Conservation (phyloP, 2,329 filamentous ascomycete genomes). For the Cladosporium sp. region DNA sequence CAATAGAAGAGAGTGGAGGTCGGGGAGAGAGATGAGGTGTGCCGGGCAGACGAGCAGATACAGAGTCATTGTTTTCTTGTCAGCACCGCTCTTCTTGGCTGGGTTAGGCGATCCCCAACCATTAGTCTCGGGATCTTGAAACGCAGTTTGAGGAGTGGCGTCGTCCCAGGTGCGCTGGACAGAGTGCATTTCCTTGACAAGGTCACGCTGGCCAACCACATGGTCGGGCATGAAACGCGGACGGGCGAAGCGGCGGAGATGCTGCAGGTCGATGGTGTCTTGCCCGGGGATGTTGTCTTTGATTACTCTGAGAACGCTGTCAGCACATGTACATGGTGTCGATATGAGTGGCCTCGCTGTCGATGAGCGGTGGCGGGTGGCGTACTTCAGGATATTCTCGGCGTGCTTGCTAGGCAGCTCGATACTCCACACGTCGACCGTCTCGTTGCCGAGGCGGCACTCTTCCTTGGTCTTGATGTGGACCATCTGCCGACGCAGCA, state of each 20-base stretch:
- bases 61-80: conserved; percentile 30
- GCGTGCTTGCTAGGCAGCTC: conserved; percentile 65
- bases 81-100: conserved; percentile 51
- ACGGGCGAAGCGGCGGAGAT: conserved; percentile 72
- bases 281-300: conserved; percentile 39
- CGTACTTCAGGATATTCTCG: conserved; percentile 66
- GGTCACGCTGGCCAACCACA: conserved; percentile 27
- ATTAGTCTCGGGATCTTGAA: conserved; percentile 26
- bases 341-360: neutral
- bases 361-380: conserved; percentile 15
- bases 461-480: conserved; percentile 46
- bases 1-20: conserved; percentile 41
- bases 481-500: conserved; percentile 26
- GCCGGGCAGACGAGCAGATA: conserved; percentile 49
- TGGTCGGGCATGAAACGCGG: conserved; percentile 31
- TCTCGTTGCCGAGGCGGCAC: conserved; percentile 43
- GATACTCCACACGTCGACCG: conserved; percentile 61
- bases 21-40: conserved; percentile 46
- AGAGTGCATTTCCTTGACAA: conserved; percentile 29
- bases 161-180: conserved; percentile 28
- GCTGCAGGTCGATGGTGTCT: conserved; percentile 40
- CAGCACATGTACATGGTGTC: neutral
- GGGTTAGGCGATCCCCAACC: conserved; percentile 52
- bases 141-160: conserved; percentile 22
- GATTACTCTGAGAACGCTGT: conserved; percentile 35